phyloP scores from a whole-genome alignment of 2,329 filamentous ascomycete species.

The Thielaviopsis ethacetica region DNA sequence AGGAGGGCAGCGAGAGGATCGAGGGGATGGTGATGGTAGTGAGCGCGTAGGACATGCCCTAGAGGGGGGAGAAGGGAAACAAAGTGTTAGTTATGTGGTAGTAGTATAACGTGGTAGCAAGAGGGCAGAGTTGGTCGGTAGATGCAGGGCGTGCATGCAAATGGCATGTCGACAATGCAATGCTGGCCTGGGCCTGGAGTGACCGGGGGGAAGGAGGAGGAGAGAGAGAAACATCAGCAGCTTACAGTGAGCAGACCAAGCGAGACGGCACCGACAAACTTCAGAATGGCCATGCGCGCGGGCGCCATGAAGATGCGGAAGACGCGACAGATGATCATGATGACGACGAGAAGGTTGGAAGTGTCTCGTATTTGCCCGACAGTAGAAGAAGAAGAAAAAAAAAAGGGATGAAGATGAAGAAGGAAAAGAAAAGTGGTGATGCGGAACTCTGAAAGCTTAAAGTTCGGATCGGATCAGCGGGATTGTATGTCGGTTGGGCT shows the following conservation, averaged over 20 bases:
- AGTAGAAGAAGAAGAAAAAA: neutral
- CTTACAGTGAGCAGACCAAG: slow-evolving; percentile 76
- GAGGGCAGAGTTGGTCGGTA: no score
- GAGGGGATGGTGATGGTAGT: slow-evolving; percentile 63
- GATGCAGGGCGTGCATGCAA: neutral
- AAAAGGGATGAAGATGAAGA: neutral
- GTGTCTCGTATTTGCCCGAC: neutral
- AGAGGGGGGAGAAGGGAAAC: slow-evolving; percentile 8
- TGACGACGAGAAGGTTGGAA: neutral
- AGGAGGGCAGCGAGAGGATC: slow-evolving; percentile 65
- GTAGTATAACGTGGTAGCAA: neutral
- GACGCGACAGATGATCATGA: slow-evolving; percentile 9
- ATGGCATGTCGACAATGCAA: neutral
- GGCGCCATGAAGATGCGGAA: slow-evolving; percentile 37
- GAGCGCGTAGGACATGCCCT: slow-evolving; percentile 84
- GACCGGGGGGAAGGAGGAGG: neutral
- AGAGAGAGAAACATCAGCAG: no score
- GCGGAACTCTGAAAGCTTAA: neutral
- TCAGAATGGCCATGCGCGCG: slow-evolving; percentile 59
- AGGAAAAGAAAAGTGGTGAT: neutral
- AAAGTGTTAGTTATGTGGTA: neutral
- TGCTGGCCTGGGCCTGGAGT: neutral
- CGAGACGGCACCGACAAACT: slow-evolving; percentile 85
- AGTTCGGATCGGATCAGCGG: no score
- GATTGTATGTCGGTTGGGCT: no score